phyloP scores from a whole-genome alignment of 805 yeast species.

The Metschnikowia lochheadii region DNA sequence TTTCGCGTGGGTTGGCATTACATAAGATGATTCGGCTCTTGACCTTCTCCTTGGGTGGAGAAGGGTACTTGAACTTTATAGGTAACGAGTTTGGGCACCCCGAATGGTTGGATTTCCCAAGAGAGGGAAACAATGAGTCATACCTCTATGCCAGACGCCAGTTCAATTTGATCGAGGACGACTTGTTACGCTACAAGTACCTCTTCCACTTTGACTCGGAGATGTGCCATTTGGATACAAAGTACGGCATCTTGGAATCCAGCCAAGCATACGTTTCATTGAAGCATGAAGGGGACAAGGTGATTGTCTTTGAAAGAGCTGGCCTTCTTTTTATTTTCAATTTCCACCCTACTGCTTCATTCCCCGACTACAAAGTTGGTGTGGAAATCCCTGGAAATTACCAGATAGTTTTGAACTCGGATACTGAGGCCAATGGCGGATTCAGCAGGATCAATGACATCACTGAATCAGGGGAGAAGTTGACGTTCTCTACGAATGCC shows the following conservation, averaged over 20 bases:
- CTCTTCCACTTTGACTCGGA: conserved; percentile 80
- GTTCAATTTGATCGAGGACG: conserved; percentile 80
- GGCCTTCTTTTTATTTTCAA: conserved; percentile 83
- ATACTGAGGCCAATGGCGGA: conserved; percentile 72
- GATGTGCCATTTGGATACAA: conserved; percentile 72
- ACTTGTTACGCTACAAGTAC: conserved; percentile 71
- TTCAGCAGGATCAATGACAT: conserved; percentile 54
- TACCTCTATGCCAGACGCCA: conserved; percentile 95
- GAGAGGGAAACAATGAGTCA: conserved; percentile 80
- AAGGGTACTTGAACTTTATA: conserved; percentile 92
- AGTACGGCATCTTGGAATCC: conserved; percentile 65
- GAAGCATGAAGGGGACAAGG: conserved; percentile 86
- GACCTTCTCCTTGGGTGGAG: conserved; percentile 93
- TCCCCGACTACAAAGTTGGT: conserved; percentile 86
- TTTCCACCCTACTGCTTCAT: conserved; percentile 83
- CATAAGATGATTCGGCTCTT: conserved; percentile 87
- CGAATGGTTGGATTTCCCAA: conserved; percentile 97
- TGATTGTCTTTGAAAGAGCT: conserved; percentile 83
- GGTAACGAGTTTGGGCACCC: conserved; percentile 99
- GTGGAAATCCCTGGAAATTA: conserved; percentile 77
- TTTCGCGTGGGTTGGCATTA: conserved; percentile 86
- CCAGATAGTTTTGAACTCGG: conserved; percentile 70
- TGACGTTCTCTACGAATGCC: conserved; percentile 65
- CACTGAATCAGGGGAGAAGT: conserved; percentile 28
- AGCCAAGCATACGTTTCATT: conserved; percentile 79